Evolutionary conservation across 2,329 filamentous ascomycete genomes (phyloP).

Genomic region (Aspergillus neoniger): DNA sequence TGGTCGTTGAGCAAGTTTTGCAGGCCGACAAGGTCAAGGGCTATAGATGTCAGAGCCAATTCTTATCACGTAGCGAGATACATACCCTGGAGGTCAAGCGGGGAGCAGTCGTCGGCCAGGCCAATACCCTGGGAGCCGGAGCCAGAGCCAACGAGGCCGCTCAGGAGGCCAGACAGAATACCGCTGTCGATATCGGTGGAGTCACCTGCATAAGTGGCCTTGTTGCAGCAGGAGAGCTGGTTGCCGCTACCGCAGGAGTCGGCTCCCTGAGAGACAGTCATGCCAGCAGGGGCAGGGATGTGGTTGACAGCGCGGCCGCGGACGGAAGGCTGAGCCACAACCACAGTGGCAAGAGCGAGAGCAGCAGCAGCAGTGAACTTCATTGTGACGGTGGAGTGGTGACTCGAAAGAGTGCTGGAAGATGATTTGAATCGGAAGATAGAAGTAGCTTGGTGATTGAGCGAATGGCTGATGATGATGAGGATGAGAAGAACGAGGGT

Average conservation of each 20-base stretch:
- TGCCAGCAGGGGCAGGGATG: conserved; percentile 27
- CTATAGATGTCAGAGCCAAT: conserved; percentile 19
- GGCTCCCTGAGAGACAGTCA: conserved; percentile 36
- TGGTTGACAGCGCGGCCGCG: conserved; percentile 22
- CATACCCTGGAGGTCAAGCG: conserved; percentile 33
- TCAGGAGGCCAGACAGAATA: conserved; percentile 33
- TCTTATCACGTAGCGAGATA: not conserved
- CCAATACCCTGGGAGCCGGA: conserved; percentile 34
- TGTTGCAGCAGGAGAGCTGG: conserved; percentile 42
- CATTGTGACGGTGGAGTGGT: conserved; percentile 28
- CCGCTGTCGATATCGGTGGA: conserved; percentile 32
- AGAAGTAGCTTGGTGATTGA: not conserved
- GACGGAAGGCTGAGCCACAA: not conserved
- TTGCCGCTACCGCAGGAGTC: conserved; percentile 39
- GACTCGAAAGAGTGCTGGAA: not conserved
- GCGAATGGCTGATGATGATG: conserved; percentile 1
- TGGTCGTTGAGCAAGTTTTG: conserved; percentile 38
- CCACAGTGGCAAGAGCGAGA: conserved; percentile 27
- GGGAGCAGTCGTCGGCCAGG: conserved; percentile 44
- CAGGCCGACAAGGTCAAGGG: conserved; percentile 25
- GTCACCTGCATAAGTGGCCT: conserved; percentile 37
- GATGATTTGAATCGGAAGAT: not conserved
- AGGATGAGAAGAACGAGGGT: not conserved
- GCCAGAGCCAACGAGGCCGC: conserved; percentile 34
- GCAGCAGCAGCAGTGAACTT: conserved; percentile 34